Conservation (phyloP, 768 basidiomycete species). For the Hygrophorus russula region DNA sequence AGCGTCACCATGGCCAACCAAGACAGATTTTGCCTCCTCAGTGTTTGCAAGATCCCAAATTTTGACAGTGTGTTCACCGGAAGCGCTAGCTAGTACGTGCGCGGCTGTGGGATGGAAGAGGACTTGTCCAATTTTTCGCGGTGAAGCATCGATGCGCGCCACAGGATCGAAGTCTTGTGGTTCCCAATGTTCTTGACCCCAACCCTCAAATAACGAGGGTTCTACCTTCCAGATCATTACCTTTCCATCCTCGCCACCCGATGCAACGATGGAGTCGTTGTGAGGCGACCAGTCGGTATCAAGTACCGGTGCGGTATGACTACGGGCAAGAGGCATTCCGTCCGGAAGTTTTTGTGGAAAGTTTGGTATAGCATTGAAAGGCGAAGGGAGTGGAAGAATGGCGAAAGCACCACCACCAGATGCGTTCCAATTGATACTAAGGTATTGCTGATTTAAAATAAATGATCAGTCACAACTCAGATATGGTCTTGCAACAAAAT, state of each 20-base stretch:
- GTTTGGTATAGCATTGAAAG: constrained; percentile 39
- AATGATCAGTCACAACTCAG: constrained; percentile 5
- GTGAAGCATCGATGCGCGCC: constrained; percentile 63
- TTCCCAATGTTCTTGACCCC: constrained; percentile 76
- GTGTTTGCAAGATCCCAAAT: constrained; percentile 83
- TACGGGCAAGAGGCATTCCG: constrained; percentile 82
- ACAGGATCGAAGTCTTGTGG: constrained; percentile 81
- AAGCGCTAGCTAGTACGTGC: constrained; percentile 71
- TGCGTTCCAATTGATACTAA: constrained; percentile 91
- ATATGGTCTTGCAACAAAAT: neutral
- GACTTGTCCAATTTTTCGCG: constrained; percentile 89
- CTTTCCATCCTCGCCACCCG: constrained; percentile 91
- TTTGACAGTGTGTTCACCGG: constrained; percentile 79
- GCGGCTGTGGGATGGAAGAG: constrained; percentile 87
- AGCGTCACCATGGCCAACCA: constrained; percentile 75
- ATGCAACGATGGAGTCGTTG: constrained; percentile 83
- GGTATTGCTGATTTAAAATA: constrained; percentile 57
- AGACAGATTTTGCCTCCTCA: constrained; percentile 46
- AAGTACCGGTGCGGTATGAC: constrained; percentile 73
- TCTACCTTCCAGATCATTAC: constrained; percentile 86
- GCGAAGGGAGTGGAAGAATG: constrained; percentile 80
- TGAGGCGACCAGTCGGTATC: constrained; percentile 98
- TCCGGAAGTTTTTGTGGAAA: constrained; percentile 83
- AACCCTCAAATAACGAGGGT: constrained; percentile 58
- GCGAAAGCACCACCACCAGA: constrained; percentile 91